Conservation (phyloP, 345 rosid genomes). For the Rhodamnia argentea region DNA sequence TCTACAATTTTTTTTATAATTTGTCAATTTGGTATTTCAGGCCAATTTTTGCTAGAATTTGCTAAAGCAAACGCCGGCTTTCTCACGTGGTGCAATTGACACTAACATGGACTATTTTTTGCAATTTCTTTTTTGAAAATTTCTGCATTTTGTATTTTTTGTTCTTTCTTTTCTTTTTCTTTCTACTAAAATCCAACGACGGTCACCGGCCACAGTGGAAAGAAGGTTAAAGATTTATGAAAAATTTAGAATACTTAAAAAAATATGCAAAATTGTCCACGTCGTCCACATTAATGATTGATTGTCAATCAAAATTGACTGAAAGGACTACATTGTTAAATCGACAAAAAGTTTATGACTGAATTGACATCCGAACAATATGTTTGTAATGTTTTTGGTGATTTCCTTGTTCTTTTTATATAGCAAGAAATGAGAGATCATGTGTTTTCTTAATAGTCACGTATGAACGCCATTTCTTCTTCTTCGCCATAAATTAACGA, state of each 20-base stretch:
- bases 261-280: background rate
- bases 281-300: accelerated
- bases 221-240: accelerated
- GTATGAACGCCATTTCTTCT: background rate
- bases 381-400: background rate
- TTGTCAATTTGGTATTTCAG: accelerated
- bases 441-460: background rate
- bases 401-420: background rate
- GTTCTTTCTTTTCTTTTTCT: background rate
- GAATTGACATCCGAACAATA: background rate
- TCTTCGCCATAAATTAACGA: background rate
- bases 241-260: background rate
- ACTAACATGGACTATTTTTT: background rate
- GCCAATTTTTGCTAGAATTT: accelerated
- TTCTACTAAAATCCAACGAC: accelerated
- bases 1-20: accelerated
- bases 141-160: background rate
- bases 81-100: too few species aligned
- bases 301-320: accelerated
- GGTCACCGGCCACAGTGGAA: background rate
- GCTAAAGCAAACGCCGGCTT: background rate
- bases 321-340: accelerated
- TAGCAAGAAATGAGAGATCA: background rate
- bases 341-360: accelerated
- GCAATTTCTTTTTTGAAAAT: accelerated